Percentiles rank a stretch among this genome's conserved stretches.
Conservation (phyloP, 768 basidiomycete genomes). For the Leccinellum luteum region DNA sequence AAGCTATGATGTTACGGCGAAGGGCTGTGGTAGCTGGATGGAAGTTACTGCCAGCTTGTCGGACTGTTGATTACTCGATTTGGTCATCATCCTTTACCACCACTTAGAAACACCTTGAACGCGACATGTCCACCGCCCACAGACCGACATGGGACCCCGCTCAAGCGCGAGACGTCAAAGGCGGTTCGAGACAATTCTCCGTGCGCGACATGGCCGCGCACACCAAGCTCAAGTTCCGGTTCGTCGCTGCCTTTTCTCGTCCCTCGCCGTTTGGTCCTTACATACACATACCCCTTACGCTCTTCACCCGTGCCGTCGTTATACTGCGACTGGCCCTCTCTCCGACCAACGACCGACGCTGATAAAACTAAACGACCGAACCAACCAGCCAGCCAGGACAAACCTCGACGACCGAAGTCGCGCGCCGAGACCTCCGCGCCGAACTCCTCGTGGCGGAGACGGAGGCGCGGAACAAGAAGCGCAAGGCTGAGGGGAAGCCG, state of each 20-base stretch:
- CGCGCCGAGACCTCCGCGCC: constrained; percentile 73
- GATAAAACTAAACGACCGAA: not conserved
- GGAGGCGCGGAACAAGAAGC: constrained; percentile 86
- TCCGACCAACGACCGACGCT: not conserved
- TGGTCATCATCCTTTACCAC: not conserved
- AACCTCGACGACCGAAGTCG: constrained; percentile 73
- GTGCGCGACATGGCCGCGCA: constrained; percentile 92
- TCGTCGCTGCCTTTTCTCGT: constrained; percentile 15
- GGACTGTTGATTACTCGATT: not conserved
- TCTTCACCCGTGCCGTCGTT: not conserved
- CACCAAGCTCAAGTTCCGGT: constrained; percentile 98
- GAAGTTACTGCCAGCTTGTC: no score
- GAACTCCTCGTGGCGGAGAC: constrained; percentile 85
- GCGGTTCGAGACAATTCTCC: constrained; percentile 89
- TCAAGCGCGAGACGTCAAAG: constrained; percentile 88
- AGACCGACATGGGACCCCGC: constrained; percentile 98
- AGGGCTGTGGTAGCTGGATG: no score
- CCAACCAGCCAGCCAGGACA: constrained; percentile 79
- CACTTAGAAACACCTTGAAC: not conserved
- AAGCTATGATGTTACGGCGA: no score
- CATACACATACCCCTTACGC: not conserved
- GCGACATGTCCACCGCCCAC: constrained; percentile 81
- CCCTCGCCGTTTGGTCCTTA: not conserved
- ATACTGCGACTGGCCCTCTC: not conserved
- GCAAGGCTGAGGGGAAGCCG: constrained; percentile 79